These are phyloP conservation scores for Thelonectria olida DNA, from an alignment of 2,329 filamentous ascomycete genomes.

Conservation along the genomic window DNA sequence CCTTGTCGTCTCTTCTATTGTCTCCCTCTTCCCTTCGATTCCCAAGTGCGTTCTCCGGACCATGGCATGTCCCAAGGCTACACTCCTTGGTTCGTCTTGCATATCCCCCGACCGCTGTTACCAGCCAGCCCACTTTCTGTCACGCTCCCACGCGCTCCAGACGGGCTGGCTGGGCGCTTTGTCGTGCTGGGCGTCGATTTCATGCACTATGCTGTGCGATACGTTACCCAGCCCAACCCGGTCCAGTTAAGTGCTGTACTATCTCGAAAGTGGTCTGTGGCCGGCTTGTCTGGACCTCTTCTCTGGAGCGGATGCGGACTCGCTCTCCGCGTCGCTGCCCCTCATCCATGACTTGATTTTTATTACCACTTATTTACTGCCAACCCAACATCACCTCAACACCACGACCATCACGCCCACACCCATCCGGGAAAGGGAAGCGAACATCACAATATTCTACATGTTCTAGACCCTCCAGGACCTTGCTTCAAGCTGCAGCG, in stretches of 20 bases:
- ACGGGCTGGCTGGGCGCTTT: no score
- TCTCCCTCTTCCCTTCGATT: no score
- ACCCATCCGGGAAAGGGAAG: slow-evolving; percentile 4
- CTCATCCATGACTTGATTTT: slow-evolving; percentile 40
- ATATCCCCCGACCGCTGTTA: neutral
- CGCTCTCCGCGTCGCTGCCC: slow-evolving; percentile 30
- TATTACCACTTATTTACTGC: slow-evolving; percentile 25
- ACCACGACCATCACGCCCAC: slow-evolving; percentile 22
- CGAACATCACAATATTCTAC: neutral
- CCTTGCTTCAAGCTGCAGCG: neutral
- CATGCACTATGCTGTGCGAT: neutral
- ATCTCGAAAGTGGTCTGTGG: neutral
- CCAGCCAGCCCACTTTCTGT: slow-evolving; percentile 12
- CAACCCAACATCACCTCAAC: slow-evolving; percentile 13
- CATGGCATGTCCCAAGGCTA: no score
- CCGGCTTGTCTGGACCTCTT: slow-evolving; percentile 21
- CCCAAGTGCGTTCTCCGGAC: no score
- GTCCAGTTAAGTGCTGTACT: no score
- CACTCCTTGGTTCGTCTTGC: no score
- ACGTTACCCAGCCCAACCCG: no score
- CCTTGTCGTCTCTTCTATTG: no score
- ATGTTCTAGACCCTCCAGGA: neutral
- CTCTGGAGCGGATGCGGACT: slow-evolving; percentile 1
- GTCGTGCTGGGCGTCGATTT: no score
- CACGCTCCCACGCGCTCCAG: slow-evolving; percentile 16